A percentile compares a stretch with the other conserved stretches of the same genome.
Evolutionary conservation across 345 rosid species (phyloP).

Genomic region (Eucalyptus fibrosa): DNA sequence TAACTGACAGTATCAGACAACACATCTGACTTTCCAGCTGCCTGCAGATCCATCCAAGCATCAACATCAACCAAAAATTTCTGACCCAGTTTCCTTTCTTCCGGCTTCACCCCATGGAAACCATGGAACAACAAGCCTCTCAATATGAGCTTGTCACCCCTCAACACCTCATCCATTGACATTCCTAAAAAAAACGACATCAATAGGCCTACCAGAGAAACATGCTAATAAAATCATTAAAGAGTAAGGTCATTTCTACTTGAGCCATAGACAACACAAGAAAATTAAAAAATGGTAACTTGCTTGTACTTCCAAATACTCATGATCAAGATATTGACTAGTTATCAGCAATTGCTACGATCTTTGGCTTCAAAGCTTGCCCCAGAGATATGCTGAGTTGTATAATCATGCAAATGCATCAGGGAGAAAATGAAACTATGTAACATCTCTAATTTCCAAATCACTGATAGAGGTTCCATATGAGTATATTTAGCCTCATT

Average conservation of each 20-base stretch:
- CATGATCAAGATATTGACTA: background rate
- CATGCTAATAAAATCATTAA: background rate
- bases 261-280: background rate
- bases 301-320: background rate
- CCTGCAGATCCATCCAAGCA: conserved; percentile 80
- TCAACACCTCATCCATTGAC: background rate
- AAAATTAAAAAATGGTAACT: background rate
- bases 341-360: background rate
- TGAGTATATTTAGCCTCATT: background rate
- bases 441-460: background rate
- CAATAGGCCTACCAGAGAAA: background rate
- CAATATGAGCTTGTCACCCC: conserved; percentile 62
- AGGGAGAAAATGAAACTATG: background rate
- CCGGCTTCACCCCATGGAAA: conserved; percentile 71
- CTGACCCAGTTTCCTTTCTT: conserved; percentile 68
- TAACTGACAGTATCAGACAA: conserved; percentile 67
- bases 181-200: background rate
- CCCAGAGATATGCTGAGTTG: background rate
- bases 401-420: background rate
- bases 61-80: conserved; percentile 82
- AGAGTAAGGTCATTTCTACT: background rate
- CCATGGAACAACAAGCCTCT: conserved; percentile 83
- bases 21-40: conserved; percentile 59
- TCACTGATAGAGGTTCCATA: background rate
- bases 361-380: background rate